A percentile compares a stretch with the other conserved stretches of the same genome.
phyloP scores from a whole-genome alignment of 352 stramenopile species.

The Globisporangium nagaii region DNA sequence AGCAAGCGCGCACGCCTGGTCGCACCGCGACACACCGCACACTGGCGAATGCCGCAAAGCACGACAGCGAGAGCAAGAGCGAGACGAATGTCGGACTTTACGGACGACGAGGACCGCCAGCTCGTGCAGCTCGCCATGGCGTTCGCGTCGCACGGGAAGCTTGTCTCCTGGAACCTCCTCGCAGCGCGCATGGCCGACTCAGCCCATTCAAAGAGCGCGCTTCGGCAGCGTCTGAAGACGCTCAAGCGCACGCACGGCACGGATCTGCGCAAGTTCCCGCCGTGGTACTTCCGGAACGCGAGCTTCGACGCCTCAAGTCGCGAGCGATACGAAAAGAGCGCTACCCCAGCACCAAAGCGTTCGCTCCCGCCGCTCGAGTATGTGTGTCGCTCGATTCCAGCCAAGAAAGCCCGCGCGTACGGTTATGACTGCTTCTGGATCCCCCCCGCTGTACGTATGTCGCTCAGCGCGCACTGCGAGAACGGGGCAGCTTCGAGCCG shows the following conservation, averaged over 20 bases:
- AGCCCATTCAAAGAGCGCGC: slow-evolving; percentile 24
- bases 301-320: too few species aligned
- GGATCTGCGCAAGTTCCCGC: slow-evolving; percentile 24
- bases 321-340: neutral
- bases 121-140: slow-evolving; percentile 34
- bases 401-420: neutral
- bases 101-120: slow-evolving; percentile 46
- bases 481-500: too few species aligned
- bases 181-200: slow-evolving; percentile 19
- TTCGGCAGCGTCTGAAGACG: slow-evolving; percentile 51
- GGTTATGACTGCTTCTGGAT: too few species aligned
- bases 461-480: too few species aligned
- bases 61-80: neutral
- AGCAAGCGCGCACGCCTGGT: neutral
- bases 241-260: slow-evolving; percentile 42
- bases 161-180: slow-evolving; percentile 30
- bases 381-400: neutral
- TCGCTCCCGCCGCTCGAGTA: neutral
- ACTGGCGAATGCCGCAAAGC: neutral
- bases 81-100: slow-evolving; percentile 43
- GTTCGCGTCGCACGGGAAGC: slow-evolving; percentile 7
- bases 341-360: neutral
- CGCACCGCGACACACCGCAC: neutral
- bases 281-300: slow-evolving; percentile 32
- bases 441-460: too few species aligned